phyloP scores from a whole-genome alignment of 768 basidiomycete genomes.

The Termitomyces sp. region DNA sequence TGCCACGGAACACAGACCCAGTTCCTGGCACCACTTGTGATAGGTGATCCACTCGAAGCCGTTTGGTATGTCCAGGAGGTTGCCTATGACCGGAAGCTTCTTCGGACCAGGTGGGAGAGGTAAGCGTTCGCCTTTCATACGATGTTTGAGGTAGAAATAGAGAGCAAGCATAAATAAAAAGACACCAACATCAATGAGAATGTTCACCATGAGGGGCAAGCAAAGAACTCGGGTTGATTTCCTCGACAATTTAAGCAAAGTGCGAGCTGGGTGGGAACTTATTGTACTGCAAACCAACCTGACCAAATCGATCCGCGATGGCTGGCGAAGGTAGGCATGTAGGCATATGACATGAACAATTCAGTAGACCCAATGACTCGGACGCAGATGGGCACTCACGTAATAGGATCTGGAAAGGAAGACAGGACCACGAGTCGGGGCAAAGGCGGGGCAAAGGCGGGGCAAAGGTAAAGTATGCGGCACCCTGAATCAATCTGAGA shows the following conservation, averaged over 20 bases:
- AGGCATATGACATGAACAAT: no score
- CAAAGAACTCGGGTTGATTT: not conserved
- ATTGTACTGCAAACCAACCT: no score
- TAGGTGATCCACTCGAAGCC: not conserved
- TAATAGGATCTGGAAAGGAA: no score
- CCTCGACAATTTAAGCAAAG: not conserved
- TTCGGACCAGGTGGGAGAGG: not conserved
- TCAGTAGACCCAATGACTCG: no score
- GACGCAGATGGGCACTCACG: no score
- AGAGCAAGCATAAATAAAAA: not conserved
- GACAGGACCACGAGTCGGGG: no score
- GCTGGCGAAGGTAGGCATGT: no score
- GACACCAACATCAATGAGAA: not conserved
- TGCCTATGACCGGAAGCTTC: not conserved
- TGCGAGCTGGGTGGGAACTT: no score
- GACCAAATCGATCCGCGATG: no score
- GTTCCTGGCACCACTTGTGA: slow-evolving; percentile 1
- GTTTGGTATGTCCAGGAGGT: not conserved
- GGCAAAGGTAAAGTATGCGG: no score
- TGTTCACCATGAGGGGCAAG: not conserved
- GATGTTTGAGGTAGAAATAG: not conserved
- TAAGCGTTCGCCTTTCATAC: not conserved
- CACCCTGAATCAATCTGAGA: no score
- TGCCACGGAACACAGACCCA: not conserved
- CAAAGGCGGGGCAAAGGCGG: no score